Percentiles rank a stretch among this genome's conserved stretches.
Conservation (phyloP, 163 green algal species). For the Prototheca stagnorum region DNA sequence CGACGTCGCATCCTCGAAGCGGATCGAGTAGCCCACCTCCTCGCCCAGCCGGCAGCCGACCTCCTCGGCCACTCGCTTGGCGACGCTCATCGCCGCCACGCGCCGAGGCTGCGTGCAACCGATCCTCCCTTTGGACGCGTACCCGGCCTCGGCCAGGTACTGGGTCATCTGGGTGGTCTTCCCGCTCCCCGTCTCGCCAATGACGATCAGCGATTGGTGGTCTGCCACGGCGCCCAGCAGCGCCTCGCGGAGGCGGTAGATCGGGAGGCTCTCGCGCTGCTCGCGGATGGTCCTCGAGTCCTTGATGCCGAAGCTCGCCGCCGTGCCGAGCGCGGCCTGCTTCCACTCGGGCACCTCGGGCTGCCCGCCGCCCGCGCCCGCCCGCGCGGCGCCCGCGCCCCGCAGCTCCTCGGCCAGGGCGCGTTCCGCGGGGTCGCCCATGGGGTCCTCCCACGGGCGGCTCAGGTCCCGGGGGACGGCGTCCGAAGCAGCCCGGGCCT, state of each 20-base stretch:
- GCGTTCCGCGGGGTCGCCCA: slow-evolving; percentile 53
- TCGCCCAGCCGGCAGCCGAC: slow-evolving; percentile 77
- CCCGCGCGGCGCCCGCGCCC: slow-evolving; percentile 63
- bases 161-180: slow-evolving; percentile 98
- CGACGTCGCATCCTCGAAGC: slow-evolving; percentile 90
- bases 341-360: slow-evolving; percentile 94
- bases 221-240: slow-evolving; percentile 69
- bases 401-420: slow-evolving; percentile 68
- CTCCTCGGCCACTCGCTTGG: slow-evolving; percentile 93
- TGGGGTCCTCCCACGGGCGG: slow-evolving; percentile 91
- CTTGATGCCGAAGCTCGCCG: slow-evolving; percentile 77
- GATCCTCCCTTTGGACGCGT: slow-evolving; percentile 61
- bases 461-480: slow-evolving; percentile 82
- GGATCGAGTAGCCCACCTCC: slow-evolving; percentile 86
- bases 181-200: slow-evolving; percentile 88
- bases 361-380: background rate
- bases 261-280: slow-evolving; percentile 86
- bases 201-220: slow-evolving; percentile 92
- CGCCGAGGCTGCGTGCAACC: slow-evolving; percentile 83
- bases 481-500: slow-evolving; percentile 83
- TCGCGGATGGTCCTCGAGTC: slow-evolving; percentile 79
- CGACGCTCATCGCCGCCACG: slow-evolving; percentile 88
- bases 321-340: slow-evolving; percentile 82
- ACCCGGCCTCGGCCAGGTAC: slow-evolving; percentile 80
- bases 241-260: slow-evolving; percentile 78